Evolutionary conservation across 2,329 filamentous ascomycete species (phyloP), one percentile per base, ranked within the genome.

Genomic region (Venturia oleaginea): DNA sequence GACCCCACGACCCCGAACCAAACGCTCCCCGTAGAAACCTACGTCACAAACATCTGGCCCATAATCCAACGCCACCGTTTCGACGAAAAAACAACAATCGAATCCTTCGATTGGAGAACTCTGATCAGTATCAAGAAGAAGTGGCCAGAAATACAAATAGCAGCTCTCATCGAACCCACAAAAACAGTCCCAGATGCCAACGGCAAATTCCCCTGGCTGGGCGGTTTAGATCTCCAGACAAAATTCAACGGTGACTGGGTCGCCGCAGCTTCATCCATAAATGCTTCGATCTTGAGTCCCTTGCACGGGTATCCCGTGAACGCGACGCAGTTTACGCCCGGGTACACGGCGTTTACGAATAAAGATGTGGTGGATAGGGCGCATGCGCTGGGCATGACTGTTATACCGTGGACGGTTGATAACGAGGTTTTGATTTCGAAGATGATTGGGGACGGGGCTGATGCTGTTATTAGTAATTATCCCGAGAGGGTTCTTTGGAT

Each of bases 391-490:
- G 69, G 68, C 13, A 68, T 70, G 68, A 42, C 65, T 55, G 66
- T 69, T 34, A 59, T 70, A 10, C 67, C 69, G n/a, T 71, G 69
- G 69, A 70, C 69, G 2, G 67, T 70, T 34, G 69, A 71, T 59
- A 63, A 68, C 62, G 69, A 71, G 48, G 66, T 66, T 15, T 68
- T 67, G 34, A 68, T 70, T 15, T 59, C 64, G 27, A 71, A 70
- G 61, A 37, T 71, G 59, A 66, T 71, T 15, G 63, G 57, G 42
- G 63, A 65, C 30, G 63, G 65, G 17, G 65, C 59, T 8, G 63
- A 66, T 48, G 61, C 62, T n/a, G 66, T 70, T 32, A 70, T 71
- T 46, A 68, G 67, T 34, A 67, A 70, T 64, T 70, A 70, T 55
- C 69, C 69, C 7, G 67, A 69, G 32, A 64, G 67, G 8, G 68